Conservation (phyloP, 2,329 filamentous ascomycete genomes). For the Fusarium odoratissimum region DNA sequence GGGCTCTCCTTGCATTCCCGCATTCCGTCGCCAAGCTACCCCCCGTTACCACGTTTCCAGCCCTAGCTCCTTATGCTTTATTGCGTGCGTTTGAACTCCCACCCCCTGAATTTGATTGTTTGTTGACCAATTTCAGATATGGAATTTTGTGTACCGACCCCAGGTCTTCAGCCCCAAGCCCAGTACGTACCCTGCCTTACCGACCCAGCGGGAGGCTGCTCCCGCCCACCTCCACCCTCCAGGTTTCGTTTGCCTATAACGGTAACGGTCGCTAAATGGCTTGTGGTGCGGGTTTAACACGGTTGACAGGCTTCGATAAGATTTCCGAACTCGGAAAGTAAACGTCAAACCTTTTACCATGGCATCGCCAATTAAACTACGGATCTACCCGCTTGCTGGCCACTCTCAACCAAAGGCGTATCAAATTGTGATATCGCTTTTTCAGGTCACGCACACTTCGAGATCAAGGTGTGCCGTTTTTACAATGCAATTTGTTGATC, state of each 20-base stretch:
- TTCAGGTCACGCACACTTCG: background rate
- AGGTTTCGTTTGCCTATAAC: conserved; percentile 11
- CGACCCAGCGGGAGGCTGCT: conserved; percentile 22
- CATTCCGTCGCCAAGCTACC: conserved; percentile 35
- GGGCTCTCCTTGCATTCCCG: conserved; percentile 40
- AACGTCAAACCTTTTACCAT: conserved; percentile 10
- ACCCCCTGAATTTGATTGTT: conserved; percentile 15
- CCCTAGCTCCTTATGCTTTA: conserved; percentile 27
- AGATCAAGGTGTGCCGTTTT: background rate
- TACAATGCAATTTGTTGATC: background rate
- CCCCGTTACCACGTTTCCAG: conserved; percentile 41
- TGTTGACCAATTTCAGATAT: conserved; percentile 14
- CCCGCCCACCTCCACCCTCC: conserved; percentile 22
- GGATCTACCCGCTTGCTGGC: conserved; percentile 38
- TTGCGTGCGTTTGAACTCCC: conserved; percentile 23
- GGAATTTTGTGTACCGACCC: conserved; percentile 32
- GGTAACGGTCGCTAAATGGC: conserved; percentile 35
- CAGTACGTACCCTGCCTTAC: conserved; percentile 23
- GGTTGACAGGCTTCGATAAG: conserved; percentile 18
- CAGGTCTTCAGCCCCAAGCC: conserved; percentile 34
- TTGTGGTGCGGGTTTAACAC: conserved; percentile 16
- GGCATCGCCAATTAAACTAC: conserved; percentile 28
- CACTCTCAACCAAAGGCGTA: conserved; percentile 9
- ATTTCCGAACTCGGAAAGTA: conserved; percentile 38
- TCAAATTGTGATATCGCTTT: conserved; percentile 11